Conservation (phyloP, 768 basidiomycete species). For the Trametes cinnabarina region DNA sequence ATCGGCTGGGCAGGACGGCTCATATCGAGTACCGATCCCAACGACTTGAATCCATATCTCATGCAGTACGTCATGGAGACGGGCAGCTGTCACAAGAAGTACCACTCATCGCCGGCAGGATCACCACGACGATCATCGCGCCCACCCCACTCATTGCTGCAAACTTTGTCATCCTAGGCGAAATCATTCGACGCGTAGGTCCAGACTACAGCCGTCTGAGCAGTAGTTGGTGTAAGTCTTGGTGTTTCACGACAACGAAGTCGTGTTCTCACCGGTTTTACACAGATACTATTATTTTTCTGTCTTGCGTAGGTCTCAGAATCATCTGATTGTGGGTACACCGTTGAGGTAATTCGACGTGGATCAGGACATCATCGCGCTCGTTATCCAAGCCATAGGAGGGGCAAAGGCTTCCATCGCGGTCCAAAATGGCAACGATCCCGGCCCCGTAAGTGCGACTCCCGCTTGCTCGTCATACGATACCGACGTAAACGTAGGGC, state of each 20-base stretch:
- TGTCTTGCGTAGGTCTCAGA: conserved; percentile 24
- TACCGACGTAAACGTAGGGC: conserved; percentile 14
- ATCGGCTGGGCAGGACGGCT: conserved; percentile 13
- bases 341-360: neutral
- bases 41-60: conserved; percentile 5
- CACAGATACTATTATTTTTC: conserved; percentile 29
- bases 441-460: conserved; percentile 9
- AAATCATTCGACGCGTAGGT: conserved; percentile 45
- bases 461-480: neutral
- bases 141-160: conserved; percentile 58
- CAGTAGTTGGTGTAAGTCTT: conserved; percentile 30
- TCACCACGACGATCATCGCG: conserved; percentile 8
- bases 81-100: neutral
- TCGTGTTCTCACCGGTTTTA: neutral
- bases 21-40: conserved; percentile 1
- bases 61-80: conserved; percentile 9
- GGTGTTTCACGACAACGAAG: no score
- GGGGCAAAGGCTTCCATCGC: conserved; percentile 32
- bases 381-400: conserved; percentile 40
- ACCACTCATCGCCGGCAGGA: neutral
- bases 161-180: conserved; percentile 52
- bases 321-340: neutral
- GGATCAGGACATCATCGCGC: conserved; percentile 37
- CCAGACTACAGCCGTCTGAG: conserved; percentile 47
- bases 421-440: conserved; percentile 12